A percentile compares a stretch with the other conserved stretches of the same genome.
phyloP scores from a whole-genome alignment of 306 rosid genomes.

The Cucurbita ficifolia region DNA sequence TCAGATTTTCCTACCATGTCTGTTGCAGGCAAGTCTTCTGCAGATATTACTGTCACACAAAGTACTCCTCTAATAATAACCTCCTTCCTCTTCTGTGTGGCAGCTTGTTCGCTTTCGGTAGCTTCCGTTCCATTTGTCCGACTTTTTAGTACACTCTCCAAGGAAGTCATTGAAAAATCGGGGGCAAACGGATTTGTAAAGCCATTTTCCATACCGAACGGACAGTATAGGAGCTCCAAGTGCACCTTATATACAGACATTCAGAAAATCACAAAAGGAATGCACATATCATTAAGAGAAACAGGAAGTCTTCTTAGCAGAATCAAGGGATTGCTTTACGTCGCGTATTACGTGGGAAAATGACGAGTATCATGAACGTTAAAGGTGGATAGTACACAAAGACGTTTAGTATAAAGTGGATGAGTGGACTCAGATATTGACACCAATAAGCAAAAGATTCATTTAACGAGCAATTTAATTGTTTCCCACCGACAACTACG shows the following conservation, averaged over 20 bases:
- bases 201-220: constrained; percentile 62
- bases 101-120: constrained; percentile 43
- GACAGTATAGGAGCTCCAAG: constrained; percentile 83
- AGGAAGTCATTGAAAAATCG: constrained; percentile 53
- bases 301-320: background rate
- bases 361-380: too few relatives aligned
- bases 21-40: constrained; percentile 75
- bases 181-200: constrained; percentile 66
- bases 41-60: constrained; percentile 74
- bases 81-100: constrained; percentile 50
- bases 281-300: background rate
- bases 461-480: background rate
- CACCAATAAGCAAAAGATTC: background rate
- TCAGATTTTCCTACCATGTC: constrained; percentile 90
- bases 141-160: constrained; percentile 69
- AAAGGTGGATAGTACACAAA: too few relatives aligned
- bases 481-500: background rate
- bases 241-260: constrained; percentile 44
- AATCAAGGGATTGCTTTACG: background rate
- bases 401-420: too few relatives aligned
- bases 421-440: background rate
- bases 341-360: background rate
- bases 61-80: constrained; percentile 90
- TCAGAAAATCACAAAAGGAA: background rate
- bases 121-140: constrained; percentile 47